A percentile compares a stretch with the other conserved stretches of the same genome.
phyloP scores from a whole-genome alignment of 768 basidiomycete genomes.

The Cystofilobasidium bisporidii region DNA sequence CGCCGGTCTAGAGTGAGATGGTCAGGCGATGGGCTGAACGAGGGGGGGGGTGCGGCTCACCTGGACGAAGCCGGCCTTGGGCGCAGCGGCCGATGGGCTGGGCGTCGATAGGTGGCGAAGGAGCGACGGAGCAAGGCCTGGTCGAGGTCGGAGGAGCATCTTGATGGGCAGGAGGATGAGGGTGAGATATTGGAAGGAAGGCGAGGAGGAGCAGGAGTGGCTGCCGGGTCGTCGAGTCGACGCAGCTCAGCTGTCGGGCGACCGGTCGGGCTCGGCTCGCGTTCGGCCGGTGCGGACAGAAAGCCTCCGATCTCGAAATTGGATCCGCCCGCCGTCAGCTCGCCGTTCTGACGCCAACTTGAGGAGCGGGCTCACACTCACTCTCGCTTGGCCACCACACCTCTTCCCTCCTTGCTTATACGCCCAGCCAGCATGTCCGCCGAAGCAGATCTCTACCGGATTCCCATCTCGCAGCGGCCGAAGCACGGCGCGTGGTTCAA shows the following conservation, averaged over 20 bases:
- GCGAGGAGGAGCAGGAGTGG: neutral
- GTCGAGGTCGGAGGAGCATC: neutral
- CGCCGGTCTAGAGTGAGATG: neutral
- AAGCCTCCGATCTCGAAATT: no score
- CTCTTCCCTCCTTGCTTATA: no score
- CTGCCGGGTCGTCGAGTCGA: neutral
- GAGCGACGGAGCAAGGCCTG: neutral
- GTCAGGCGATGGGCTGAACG: neutral
- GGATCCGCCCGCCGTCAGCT: neutral
- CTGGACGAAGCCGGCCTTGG: slow-evolving; percentile 1
- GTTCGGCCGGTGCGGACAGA: no score
- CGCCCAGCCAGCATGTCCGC: neutral
- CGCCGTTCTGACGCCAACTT: no score
- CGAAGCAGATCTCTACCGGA: neutral
- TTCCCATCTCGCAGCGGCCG: slow-evolving; percentile 10
- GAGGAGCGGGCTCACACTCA: no score
- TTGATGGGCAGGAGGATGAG: neutral
- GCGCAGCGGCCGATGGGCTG: neutral
- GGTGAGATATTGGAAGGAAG: neutral
- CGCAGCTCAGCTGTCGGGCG: neutral
- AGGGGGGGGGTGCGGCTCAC: neutral
- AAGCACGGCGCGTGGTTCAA: slow-evolving; percentile 19
- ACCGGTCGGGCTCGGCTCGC: no score
- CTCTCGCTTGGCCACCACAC: neutral
- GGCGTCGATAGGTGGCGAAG: neutral